Evolutionary conservation across 2,329 filamentous ascomycete species (phyloP).

Genomic region (Geosmithia putterillii): DNA sequence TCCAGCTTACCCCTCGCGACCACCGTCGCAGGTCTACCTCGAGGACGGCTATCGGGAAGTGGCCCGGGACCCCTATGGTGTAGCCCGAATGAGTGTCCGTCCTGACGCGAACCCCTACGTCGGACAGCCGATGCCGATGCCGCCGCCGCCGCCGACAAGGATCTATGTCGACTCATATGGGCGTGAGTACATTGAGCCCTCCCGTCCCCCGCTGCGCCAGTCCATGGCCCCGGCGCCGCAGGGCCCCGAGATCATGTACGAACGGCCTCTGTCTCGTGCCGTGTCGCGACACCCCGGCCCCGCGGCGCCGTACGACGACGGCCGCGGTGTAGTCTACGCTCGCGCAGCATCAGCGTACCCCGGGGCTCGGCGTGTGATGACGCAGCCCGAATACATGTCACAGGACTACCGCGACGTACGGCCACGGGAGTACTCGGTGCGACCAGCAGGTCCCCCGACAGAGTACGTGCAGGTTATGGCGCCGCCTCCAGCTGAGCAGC

Average conservation of each 20-base stretch:
- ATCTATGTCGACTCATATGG: conserved; percentile 77
- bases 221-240: conserved; percentile 37
- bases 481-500: conserved; percentile 21
- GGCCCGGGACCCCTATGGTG: conserved; percentile 26
- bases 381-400: conserved; percentile 45
- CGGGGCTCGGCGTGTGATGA: conserved; percentile 43
- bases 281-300: conserved; percentile 35
- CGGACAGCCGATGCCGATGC: conserved; percentile 33
- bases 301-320: conserved; percentile 33
- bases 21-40: conserved; percentile 27
- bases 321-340: conserved; percentile 31
- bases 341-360: conserved; percentile 36
- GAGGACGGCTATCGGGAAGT: conserved; percentile 28
- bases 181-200: conserved; percentile 58
- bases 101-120: conserved; percentile 38
- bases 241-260: conserved; percentile 49
- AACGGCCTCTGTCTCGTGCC: conserved; percentile 44
- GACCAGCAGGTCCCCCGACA: conserved; percentile 26
- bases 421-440: conserved; percentile 44
- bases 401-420: conserved; percentile 41
- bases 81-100: conserved; percentile 32
- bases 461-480: conserved; percentile 37
- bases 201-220: conserved; percentile 31
- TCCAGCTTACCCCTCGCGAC: conserved; percentile 23
- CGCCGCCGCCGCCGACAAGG: conserved; percentile 44